Percentiles rank a stretch among this genome's conserved stretches.
phyloP scores from a whole-genome alignment of 257 asterid genomes.

The Solanum ossicruentum region DNA sequence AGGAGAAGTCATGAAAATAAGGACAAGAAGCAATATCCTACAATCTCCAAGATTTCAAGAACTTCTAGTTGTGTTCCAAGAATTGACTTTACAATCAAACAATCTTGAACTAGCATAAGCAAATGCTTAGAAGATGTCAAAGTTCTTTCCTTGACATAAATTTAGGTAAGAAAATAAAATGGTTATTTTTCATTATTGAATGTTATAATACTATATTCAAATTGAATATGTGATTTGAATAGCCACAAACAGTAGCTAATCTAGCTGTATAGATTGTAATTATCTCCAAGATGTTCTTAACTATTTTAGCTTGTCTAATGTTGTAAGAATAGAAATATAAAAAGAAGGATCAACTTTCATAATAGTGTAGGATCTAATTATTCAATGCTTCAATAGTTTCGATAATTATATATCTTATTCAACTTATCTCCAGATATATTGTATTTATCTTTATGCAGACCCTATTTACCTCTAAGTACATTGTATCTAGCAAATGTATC shows the following conservation, averaged over 20 bases:
- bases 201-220: background rate
- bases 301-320: background rate
- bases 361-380: too few species aligned
- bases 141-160: background rate
- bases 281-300: background rate
- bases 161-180: background rate
- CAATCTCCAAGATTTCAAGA: constrained; percentile 34
- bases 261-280: background rate
- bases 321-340: background rate
- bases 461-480: too few species aligned
- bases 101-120: background rate
- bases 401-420: background rate
- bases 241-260: background rate
- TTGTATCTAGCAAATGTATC: too few species aligned
- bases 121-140: background rate
- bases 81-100: background rate
- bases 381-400: background rate
- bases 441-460: background rate
- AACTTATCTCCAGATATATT: too few species aligned
- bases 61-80: constrained; percentile 72
- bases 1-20: constrained; percentile 54
- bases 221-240: background rate
- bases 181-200: background rate
- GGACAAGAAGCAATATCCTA: constrained; percentile 5
- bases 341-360: background rate